Base-by-base conservation (phyloP, 164 flowering plant species). In the Vitis labrusca region DNA sequence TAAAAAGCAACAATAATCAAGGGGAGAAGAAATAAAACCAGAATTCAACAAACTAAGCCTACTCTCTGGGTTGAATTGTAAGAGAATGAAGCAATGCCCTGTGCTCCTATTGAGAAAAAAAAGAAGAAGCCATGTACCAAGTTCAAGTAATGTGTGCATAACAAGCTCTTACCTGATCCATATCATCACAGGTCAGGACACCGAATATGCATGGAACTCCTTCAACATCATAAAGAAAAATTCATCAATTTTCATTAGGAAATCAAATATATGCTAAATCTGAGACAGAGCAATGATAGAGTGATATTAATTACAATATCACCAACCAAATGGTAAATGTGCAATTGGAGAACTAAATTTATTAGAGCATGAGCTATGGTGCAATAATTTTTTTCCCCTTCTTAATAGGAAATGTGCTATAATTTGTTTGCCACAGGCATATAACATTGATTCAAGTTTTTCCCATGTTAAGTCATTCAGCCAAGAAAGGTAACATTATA, bases 181-280 rank as follows among this genome's bases (percentile, higher is more conserved):
- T 85, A 85, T 86, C 72, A 52, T 96, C 98, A 69, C 93, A 87
- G 9, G 99, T 96, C 66, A 96, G 73, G 56, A 96, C 97, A 68
- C 99, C 97, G 79, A 94, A 92, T 57, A 94, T 76, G 80, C 98
- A 92, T 57, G 99, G 99, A 68, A 91, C 92, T 63, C 97, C 98
- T 94, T 77, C 79, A 86, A 68, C 59, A 57, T 50, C 66, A 71
- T 65, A 10, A 64, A 51, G 51, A 55, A 55, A 53, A 63, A 11
- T 14, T 10, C 29, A 62, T 58, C 59, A 59, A 60, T 23, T 54
- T 27, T 5, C 23, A 50, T 19, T 30, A 56, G 23, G 29, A 52
- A 37, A 50, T 13, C 60, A 32, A 27, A 55, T n/a, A 19, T 4
- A 10, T 44, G 11, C 23, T 3, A 16, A 12, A 55, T 47, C 2